A percentile compares a stretch with the other conserved stretches of the same genome.
Conservation (phyloP, 441 rosid species). For the Erysimum cheiri region DNA sequence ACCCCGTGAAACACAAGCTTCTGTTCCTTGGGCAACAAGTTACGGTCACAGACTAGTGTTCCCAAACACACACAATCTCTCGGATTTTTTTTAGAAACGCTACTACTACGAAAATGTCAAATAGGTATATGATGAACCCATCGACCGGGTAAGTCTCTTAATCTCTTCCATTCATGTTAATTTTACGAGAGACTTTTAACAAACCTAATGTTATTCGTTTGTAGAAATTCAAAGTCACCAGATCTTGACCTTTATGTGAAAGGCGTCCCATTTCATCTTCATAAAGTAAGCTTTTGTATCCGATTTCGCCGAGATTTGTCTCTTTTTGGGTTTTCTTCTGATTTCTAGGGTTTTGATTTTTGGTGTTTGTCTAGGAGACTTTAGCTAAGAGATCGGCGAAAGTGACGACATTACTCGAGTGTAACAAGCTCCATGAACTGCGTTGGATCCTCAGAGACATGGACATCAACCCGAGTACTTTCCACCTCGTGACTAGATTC, state of each 20-base stretch:
- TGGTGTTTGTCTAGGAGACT: conserved; percentile 52
- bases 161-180: conserved; percentile 7
- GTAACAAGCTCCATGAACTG: conserved; percentile 46
- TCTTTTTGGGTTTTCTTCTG: conserved; percentile 15
- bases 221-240: conserved; percentile 55
- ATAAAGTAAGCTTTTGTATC: conserved; percentile 51
- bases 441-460: conserved; percentile 54
- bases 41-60: background rate
- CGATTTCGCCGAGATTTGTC: background rate
- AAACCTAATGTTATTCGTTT: conserved; percentile 17
- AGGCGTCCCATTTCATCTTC: conserved; percentile 51
- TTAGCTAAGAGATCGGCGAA: conserved; percentile 72
- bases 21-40: conserved; percentile 16
- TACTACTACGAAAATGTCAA: conserved; percentile 45
- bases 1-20: conserved; percentile 18
- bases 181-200: background rate
- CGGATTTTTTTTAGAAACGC: background rate
- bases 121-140: conserved; percentile 19
- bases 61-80: conserved; percentile 1
- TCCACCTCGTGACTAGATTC: conserved; percentile 71
- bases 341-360: conserved; percentile 6
- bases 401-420: conserved; percentile 53
- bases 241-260: conserved; percentile 49
- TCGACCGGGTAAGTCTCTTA: conserved; percentile 43
- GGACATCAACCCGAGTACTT: conserved; percentile 56